Conservation (phyloP, 805 yeast species). For the Hyphopichia homilentoma region DNA sequence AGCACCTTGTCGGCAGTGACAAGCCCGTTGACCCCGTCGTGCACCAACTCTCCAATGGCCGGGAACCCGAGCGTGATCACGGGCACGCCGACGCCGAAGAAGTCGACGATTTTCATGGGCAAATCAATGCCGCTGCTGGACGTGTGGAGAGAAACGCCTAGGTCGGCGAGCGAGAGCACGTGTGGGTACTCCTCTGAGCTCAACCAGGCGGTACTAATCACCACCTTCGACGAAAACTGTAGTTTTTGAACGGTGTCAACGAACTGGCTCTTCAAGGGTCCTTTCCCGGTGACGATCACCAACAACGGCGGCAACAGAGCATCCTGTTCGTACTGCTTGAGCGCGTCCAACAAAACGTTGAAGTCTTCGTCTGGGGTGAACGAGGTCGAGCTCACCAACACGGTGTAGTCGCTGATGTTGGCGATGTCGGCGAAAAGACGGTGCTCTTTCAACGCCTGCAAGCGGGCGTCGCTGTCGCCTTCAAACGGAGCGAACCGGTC, state of each 20-base stretch:
- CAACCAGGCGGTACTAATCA: constrained; percentile 72
- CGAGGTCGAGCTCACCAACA: constrained; percentile 85
- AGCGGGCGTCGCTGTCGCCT: constrained; percentile 25
- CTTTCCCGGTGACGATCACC: constrained; percentile 94
- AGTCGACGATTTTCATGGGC: constrained; percentile 96
- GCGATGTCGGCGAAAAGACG: constrained; percentile 24
- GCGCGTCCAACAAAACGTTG: constrained; percentile 60
- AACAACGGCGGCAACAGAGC: constrained; percentile 44
- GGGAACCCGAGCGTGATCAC: constrained; percentile 75
- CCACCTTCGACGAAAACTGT: constrained; percentile 45
- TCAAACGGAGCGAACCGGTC: constrained; percentile 54
- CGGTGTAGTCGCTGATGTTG: constrained; percentile 41
- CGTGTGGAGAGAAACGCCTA: constrained; percentile 86
- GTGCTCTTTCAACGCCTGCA: constrained; percentile 22
- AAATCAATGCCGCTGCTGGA: constrained; percentile 92
- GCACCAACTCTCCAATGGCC: constrained; percentile 75
- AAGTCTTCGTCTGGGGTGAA: constrained; percentile 97
- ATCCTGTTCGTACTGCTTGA: constrained; percentile 53
- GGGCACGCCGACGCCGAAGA: constrained; percentile 95
- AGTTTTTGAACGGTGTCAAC: constrained; percentile 42
- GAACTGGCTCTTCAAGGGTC: constrained; percentile 68
- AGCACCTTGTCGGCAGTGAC: constrained; percentile 19
- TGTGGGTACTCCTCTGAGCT: constrained; percentile 73
- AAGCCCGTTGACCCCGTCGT: constrained; percentile 67
- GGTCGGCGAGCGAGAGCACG: constrained; percentile 70